phyloP scores from a whole-genome alignment of 805 yeast genomes.

The Lipomyces anomalus region DNA sequence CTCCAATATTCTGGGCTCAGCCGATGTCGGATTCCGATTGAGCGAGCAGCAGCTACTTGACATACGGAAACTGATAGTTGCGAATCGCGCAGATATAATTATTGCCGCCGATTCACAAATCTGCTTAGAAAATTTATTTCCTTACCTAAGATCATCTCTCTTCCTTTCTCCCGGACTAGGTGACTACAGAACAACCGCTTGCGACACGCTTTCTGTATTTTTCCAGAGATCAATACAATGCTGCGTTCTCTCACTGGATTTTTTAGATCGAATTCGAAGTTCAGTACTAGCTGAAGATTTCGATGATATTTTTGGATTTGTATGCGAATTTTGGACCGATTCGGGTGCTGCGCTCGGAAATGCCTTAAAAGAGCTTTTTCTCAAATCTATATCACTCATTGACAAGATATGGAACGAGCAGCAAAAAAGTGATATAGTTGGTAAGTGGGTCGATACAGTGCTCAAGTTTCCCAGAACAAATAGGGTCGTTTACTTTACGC shows the following conservation, averaged over 20 bases:
- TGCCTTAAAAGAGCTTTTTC: constrained; percentile 56
- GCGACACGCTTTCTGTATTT: constrained; percentile 65
- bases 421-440: constrained; percentile 13
- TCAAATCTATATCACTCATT: constrained; percentile 45
- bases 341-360: constrained; percentile 66
- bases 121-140: constrained; percentile 26
- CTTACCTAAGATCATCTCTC: constrained; percentile 33
- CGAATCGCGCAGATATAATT: too few relatives aligned
- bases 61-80: too few relatives aligned
- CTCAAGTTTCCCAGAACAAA: constrained; percentile 45
- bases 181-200: constrained; percentile 39
- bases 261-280: constrained; percentile 5
- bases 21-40: too few relatives aligned
- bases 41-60: too few relatives aligned
- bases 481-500: constrained; percentile 55
- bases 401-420: constrained; percentile 27
- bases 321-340: constrained; percentile 65
- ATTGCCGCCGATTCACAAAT: too few relatives aligned
- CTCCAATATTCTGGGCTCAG: too few relatives aligned
- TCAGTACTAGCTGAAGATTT: constrained; percentile 23
- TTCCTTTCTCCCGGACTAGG: constrained; percentile 35
- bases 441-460: constrained; percentile 43
- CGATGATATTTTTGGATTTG: constrained; percentile 36
- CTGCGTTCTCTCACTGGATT: constrained; percentile 8
- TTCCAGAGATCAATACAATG: constrained; percentile 49